Conservation (phyloP, 2,329 filamentous ascomycete species). For the Alternaria triticina region DNA sequence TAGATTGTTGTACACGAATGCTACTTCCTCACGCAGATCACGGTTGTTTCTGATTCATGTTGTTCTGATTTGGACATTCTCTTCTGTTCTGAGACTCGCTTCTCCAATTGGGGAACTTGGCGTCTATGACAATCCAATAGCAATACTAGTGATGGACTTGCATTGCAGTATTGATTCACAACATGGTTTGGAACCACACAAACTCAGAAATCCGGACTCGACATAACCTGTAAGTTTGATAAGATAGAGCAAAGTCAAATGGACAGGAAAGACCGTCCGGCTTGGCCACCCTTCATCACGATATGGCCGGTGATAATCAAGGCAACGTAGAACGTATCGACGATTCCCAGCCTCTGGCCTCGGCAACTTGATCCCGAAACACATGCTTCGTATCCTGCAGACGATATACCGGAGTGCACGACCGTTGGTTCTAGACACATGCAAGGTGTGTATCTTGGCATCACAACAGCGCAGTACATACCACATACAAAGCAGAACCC, state of each 20-base stretch:
- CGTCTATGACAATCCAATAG: background rate
- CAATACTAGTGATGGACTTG: background rate
- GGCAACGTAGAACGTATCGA: constrained; percentile 2
- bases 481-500: background rate
- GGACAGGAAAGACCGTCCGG: background rate
- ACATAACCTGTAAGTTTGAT: background rate
- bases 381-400: constrained; percentile 8
- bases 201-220: background rate
- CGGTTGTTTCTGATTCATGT: background rate
- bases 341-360: constrained; percentile 3
- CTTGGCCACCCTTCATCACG: background rate
- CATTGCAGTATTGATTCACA: background rate
- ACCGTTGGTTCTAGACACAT: constrained; percentile 5
- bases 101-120: background rate
- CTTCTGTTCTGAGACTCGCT: background rate
- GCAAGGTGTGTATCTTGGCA: constrained; percentile 10
- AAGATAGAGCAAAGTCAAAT: background rate
- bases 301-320: background rate
- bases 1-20: background rate
- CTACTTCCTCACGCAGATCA: background rate
- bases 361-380: background rate
- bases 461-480: constrained; percentile 6
- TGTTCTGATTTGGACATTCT: background rate
- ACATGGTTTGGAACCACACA: background rate
- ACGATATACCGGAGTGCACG: constrained; percentile 5